Conservation (phyloP, 192 early-diverging fungal genomes). For the Phycomyces blakesleeanus region DNA sequence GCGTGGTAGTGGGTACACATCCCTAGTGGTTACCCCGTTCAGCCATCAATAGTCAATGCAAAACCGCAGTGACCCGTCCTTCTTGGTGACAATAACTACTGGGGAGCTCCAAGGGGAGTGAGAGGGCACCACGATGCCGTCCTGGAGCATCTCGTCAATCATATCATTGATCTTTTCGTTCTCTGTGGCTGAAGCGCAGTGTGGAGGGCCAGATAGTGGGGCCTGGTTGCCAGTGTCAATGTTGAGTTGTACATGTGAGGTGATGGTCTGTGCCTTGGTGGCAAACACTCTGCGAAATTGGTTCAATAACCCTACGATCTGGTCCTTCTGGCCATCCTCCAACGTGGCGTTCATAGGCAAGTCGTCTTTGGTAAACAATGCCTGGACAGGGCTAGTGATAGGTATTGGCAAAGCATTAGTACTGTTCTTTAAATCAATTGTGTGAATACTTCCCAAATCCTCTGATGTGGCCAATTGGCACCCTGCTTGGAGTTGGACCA, state of each 20-base stretch:
- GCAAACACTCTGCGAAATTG: neutral
- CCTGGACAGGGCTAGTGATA: no score
- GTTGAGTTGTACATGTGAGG: neutral
- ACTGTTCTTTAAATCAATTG: no score
- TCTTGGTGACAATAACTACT: neutral
- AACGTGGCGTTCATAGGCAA: no score
- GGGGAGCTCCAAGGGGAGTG: conserved; percentile 5
- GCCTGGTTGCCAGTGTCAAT: neutral
- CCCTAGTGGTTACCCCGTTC: conserved; percentile 34
- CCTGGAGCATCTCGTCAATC: conserved; percentile 28
- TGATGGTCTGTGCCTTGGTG: neutral
- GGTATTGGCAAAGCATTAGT: no score
- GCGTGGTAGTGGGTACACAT: conserved; percentile 40
- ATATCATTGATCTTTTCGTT: conserved; percentile 5
- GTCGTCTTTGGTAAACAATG: no score
- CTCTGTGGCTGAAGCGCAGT: conserved; percentile 16
- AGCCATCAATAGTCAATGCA: conserved; percentile 40
- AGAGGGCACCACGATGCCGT: neutral
- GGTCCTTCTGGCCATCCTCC: neutral
- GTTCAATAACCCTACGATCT: neutral
- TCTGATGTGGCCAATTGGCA: no score
- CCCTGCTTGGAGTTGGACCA: no score
- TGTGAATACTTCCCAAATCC: no score
- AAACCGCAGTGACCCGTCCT: neutral
- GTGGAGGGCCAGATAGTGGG: conserved; percentile 10